Percentiles rank a stretch among this genome's conserved stretches.
Evolutionary conservation across 192 early-diverging fungal species (phyloP).

Genomic region (Coemansia sp.): DNA sequence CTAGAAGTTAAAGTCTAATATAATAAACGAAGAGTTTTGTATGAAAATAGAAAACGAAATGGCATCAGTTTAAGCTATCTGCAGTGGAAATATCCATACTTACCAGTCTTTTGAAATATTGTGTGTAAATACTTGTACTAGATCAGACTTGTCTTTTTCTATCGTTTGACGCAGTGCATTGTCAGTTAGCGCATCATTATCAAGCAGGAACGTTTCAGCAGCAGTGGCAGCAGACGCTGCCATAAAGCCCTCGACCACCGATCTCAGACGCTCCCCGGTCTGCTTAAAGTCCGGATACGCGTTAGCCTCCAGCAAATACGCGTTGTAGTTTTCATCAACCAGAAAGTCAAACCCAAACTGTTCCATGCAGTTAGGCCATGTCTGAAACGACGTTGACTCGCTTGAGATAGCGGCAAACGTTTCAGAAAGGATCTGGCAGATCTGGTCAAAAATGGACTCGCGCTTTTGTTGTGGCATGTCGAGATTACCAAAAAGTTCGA

Average conservation of each 20-base stretch:
- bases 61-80: no score
- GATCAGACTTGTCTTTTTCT: slow-evolving; percentile 21
- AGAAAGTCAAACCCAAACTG: slow-evolving; percentile 70
- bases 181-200: background rate
- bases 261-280: slow-evolving; percentile 57
- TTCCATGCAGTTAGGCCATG: slow-evolving; percentile 64
- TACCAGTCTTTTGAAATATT: slow-evolving; percentile 39
- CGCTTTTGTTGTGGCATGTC: slow-evolving; percentile 43
- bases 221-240: slow-evolving; percentile 53
- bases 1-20: background rate
- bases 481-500: slow-evolving; percentile 61
- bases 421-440: slow-evolving; percentile 57
- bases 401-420: slow-evolving; percentile 61
- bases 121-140: slow-evolving; percentile 42
- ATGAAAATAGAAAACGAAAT: background rate
- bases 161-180: slow-evolving; percentile 12
- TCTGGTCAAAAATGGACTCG: slow-evolving; percentile 57
- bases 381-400: slow-evolving; percentile 65
- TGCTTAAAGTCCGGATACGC: slow-evolving; percentile 73
- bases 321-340: slow-evolving; percentile 57
- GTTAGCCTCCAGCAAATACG: slow-evolving; percentile 64
- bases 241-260: slow-evolving; percentile 63
- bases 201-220: slow-evolving; percentile 31
- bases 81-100: background rate
- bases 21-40: background rate